phyloP scores from a whole-genome alignment of 2,329 filamentous ascomycete genomes.

The Phialocephala sp. region DNA sequence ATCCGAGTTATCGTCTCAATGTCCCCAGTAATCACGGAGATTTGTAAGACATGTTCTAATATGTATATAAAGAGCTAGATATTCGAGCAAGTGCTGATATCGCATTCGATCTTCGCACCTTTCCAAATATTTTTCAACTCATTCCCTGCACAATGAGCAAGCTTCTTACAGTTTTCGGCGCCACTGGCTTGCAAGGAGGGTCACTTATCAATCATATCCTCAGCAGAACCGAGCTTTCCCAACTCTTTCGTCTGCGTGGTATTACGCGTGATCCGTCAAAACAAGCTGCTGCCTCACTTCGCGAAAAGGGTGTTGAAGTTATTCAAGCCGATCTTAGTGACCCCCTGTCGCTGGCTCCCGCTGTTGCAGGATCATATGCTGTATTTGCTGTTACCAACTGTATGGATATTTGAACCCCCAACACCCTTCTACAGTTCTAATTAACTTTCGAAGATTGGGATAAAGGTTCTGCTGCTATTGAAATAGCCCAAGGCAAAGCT shows the following conservation, averaged over 20 bases:
- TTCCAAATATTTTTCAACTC: not conserved
- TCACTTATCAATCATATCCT: slow-evolving; percentile 52
- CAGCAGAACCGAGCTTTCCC: slow-evolving; percentile 45
- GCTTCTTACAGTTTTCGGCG: slow-evolving; percentile 49
- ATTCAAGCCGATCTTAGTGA: slow-evolving; percentile 50
- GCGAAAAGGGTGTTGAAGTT: slow-evolving; percentile 46
- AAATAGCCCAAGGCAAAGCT: slow-evolving; percentile 47
- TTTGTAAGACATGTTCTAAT: not conserved
- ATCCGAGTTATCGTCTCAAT: no score
- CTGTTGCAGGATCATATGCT: slow-evolving; percentile 52
- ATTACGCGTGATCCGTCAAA: slow-evolving; percentile 53
- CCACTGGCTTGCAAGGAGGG: slow-evolving; percentile 55
- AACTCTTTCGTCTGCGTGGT: slow-evolving; percentile 51
- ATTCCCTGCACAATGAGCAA: slow-evolving; percentile 14
- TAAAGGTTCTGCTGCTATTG: slow-evolving; percentile 11
- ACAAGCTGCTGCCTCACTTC: slow-evolving; percentile 47
- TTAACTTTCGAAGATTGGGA: slow-evolving; percentile 44
- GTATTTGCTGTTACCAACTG: slow-evolving; percentile 55
- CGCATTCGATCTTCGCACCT: not conserved
- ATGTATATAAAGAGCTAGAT: not conserved
- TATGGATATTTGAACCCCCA: slow-evolving; percentile 52
- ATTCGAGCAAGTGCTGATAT: not conserved
- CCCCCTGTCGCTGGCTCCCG: slow-evolving; percentile 46
- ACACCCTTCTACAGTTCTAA: slow-evolving; percentile 33
- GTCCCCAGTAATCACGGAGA: not conserved